Base-by-base conservation (phyloP, 164 flowering plant species). In the Vitis amurensis region DNA sequence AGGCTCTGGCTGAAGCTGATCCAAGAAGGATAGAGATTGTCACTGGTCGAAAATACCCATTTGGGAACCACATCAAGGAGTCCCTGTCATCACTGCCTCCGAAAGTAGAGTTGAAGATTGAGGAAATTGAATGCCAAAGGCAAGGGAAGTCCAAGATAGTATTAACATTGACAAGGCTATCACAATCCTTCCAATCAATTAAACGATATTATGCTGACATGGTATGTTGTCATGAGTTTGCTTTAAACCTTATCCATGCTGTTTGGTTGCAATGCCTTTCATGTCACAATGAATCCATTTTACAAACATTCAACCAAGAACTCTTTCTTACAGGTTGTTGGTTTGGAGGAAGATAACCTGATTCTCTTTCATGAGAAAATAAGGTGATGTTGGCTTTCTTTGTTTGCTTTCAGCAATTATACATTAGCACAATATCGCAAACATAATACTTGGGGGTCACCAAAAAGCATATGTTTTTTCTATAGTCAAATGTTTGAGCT, bases 11-110 rank as follows among this genome's bases (percentile, higher is more conserved):
- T 69, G 96, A 86, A 74, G 97, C 97, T 55, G 99, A 96, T 78
- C 97, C 97, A 64, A 86, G 99, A 74, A 89, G 90, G 69, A 93
- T 96, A 68, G 99, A 96, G 83, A 87, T 92, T 65, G 87, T 91
- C 53, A 93, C 97, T 76, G 91, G 97, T 68, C 75, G 98, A 66
- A 96, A 91, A 71, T 96, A 84, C 70, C 99, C 99, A 30, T 96
- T 93, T 85, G 97, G 99, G n/a, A 88, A 96, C 79, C 92, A 88
- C 72, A 89, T 96, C 52, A 96, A 96, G 87, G 98, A 93, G 29
- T 89, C 99, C 52, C 73, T 93, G 50, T 74, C 67, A 55, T 83
- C 91, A 55, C 84, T 96, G 50, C 99, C 99, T 50, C 91, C 97
- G 57, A 91, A 89, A 81, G 87, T 96, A 52, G 93, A 89, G 70